A percentile compares a stretch with the other conserved stretches of the same genome.
These are phyloP conservation scores for Beauveria scarabaeidicola DNA, from an alignment of 2,329 filamentous ascomycete species.

Conservation along the genomic window DNA sequence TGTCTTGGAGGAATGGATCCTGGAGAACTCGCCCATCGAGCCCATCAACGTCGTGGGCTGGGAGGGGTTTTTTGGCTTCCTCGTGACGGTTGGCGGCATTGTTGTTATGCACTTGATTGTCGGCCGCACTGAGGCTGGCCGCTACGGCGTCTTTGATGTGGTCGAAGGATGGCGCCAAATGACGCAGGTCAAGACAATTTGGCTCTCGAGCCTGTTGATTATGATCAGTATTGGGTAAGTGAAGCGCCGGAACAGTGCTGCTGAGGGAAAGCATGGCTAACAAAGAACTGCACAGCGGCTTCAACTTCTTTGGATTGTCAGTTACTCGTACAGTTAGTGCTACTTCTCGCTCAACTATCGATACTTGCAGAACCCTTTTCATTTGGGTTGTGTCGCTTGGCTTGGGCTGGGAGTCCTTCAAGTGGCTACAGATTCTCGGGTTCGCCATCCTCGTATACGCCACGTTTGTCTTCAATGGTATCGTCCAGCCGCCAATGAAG, in stretches of 20 bases:
- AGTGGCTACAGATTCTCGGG: constrained; percentile 87
- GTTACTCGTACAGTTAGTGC: constrained; percentile 86
- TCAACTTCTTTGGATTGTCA: constrained; percentile 97
- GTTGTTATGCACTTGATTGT: constrained; percentile 68
- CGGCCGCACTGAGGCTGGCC: constrained; percentile 65
- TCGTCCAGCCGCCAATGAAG: constrained; percentile 74
- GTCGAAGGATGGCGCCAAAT: constrained; percentile 79
- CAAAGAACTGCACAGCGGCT: constrained; percentile 52
- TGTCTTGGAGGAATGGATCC: constrained; percentile 88
- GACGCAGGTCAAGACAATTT: constrained; percentile 59
- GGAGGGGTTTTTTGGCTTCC: constrained; percentile 89
- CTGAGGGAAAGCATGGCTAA: constrained; percentile 14
- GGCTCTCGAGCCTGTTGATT: constrained; percentile 73
- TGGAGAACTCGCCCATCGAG: constrained; percentile 57
- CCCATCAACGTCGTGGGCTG: constrained; percentile 89
- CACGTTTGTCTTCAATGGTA: constrained; percentile 92
- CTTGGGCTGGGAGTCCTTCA: constrained; percentile 94
- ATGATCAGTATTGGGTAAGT: constrained; percentile 93
- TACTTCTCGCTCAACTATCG: constrained; percentile 89
- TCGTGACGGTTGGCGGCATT: constrained; percentile 71
- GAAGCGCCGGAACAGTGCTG: not conserved
- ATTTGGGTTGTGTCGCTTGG: constrained; percentile 95
- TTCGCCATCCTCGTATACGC: constrained; percentile 90
- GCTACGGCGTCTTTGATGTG: constrained; percentile 82
- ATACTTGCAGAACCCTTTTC: constrained; percentile 94